phyloP scores from a whole-genome alignment of 1,139 yeast genomes.

The Meyerozyma athensensis region DNA sequence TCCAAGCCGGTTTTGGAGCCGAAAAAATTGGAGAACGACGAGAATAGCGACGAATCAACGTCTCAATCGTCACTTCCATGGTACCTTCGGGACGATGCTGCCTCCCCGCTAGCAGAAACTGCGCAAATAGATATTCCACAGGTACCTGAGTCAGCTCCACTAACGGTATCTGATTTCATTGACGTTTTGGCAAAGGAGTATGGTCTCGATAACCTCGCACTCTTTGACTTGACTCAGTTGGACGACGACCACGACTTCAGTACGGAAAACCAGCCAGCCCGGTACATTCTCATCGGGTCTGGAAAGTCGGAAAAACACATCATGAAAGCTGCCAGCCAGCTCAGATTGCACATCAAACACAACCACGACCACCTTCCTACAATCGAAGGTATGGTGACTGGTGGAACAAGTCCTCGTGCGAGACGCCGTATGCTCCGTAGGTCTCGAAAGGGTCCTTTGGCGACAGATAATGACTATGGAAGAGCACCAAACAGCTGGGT shows the following conservation, averaged over 20 bases:
- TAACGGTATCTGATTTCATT: constrained; percentile 40
- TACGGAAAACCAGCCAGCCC: constrained; percentile 27
- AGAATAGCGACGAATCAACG: background rate
- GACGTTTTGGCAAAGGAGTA: constrained; percentile 49
- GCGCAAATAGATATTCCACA: constrained; percentile 35
- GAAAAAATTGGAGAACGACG: background rate
- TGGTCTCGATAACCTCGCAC: constrained; percentile 57
- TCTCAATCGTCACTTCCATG: constrained; percentile 41
- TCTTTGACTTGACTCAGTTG: constrained; percentile 46
- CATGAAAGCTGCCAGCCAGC: constrained; percentile 61
- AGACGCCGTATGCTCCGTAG: constrained; percentile 60
- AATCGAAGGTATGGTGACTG: constrained; percentile 69
- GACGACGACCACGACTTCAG: constrained; percentile 40
- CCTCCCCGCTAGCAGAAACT: constrained; percentile 33
- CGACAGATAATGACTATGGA: constrained; percentile 56
- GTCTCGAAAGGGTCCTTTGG: constrained; percentile 50
- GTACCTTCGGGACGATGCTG: constrained; percentile 53
- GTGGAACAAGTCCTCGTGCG: constrained; percentile 52
- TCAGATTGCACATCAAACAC: constrained; percentile 38
- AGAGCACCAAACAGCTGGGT: constrained; percentile 70
- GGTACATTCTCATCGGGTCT: constrained; percentile 62
- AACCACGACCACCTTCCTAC: constrained; percentile 36
- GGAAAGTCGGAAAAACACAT: constrained; percentile 79
- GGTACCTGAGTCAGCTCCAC: constrained; percentile 57
- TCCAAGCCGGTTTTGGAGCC: background rate